Conservation (phyloP, 306 rosid genomes). For the Prunus dulcis region DNA sequence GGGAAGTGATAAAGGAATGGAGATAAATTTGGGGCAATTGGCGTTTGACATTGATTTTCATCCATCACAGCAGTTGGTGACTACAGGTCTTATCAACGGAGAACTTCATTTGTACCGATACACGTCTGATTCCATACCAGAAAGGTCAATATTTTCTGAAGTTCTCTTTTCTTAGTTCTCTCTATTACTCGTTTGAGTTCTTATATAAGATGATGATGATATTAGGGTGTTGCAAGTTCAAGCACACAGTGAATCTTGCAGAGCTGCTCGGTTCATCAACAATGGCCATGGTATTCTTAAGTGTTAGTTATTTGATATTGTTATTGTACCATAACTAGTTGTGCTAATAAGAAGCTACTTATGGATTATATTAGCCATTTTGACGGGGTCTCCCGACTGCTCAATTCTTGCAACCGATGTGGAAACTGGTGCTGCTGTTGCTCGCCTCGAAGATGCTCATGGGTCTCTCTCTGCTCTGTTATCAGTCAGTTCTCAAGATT, state of each 20-base stretch:
- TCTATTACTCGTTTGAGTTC: neutral
- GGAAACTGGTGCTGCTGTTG: constrained; percentile 78
- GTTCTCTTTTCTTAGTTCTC: neutral
- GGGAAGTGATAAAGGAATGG: constrained; percentile 35
- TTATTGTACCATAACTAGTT: neutral
- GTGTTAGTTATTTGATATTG: constrained; percentile 5
- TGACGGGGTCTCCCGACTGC: constrained; percentile 84
- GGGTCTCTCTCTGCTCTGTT: constrained; percentile 31
- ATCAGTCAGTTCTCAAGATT: neutral
- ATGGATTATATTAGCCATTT: constrained; percentile 44
- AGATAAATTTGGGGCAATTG: constrained; percentile 56
- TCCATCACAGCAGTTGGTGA: constrained; percentile 57
- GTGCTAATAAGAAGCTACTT: constrained; percentile 16
- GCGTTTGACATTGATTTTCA: constrained; percentile 84
- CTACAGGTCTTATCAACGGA: constrained; percentile 61
- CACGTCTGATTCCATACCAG: constrained; percentile 42
- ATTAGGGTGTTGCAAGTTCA: constrained; percentile 66
- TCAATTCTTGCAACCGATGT: constrained; percentile 81
- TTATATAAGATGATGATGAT: neutral
- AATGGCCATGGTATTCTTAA: constrained; percentile 65
- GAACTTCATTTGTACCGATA: constrained; percentile 72
- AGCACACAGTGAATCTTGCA: constrained; percentile 78
- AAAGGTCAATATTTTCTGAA: constrained; percentile 33
- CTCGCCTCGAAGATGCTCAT: constrained; percentile 73
- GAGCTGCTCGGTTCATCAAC: constrained; percentile 73